These are phyloP conservation scores for Casaregolazyma suthepensis DNA, from an alignment of 1,139 yeast genomes.

Conservation along the genomic window DNA sequence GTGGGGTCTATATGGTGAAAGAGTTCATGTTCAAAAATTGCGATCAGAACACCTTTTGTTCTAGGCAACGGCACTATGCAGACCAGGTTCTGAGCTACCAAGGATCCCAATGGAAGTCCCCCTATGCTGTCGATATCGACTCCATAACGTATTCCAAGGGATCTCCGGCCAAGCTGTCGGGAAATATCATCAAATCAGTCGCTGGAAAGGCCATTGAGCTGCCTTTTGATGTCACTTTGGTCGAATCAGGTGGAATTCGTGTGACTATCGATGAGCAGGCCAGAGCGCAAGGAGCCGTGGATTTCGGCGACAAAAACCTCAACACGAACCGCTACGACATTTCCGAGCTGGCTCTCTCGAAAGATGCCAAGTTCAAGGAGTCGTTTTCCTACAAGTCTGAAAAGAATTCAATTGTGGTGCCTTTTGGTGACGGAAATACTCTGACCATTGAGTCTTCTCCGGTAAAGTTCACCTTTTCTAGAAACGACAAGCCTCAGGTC, in stretches of 20 bases:
- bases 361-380: slow-evolving; percentile 10
- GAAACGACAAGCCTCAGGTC: slow-evolving; percentile 44
- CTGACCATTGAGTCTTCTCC: slow-evolving; percentile 45
- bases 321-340: slow-evolving; percentile 50
- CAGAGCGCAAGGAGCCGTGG: slow-evolving; percentile 34
- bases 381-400: slow-evolving; percentile 6
- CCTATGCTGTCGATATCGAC: slow-evolving; percentile 48
- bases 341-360: slow-evolving; percentile 55
- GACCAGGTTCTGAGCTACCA: slow-evolving; percentile 33
- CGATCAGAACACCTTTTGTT: slow-evolving; percentile 78
- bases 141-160: slow-evolving; percentile 28
- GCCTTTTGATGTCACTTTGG: slow-evolving; percentile 52
- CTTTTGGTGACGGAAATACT: slow-evolving; percentile 40
- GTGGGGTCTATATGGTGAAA: slow-evolving; percentile 46
- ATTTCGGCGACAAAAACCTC: slow-evolving; percentile 24
- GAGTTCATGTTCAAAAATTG: slow-evolving; percentile 73
- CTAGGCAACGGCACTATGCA: slow-evolving; percentile 72
- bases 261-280: slow-evolving; percentile 58
- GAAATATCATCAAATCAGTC: slow-evolving; percentile 41
- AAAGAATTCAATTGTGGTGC: slow-evolving; percentile 9
- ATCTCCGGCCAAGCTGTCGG: slow-evolving; percentile 25
- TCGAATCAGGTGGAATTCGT: slow-evolving; percentile 52
- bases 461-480: slow-evolving; percentile 45
- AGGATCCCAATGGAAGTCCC: slow-evolving; percentile 27
- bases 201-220: slow-evolving; percentile 31